Evolutionary conservation across 176 grass and related monocot species (phyloP).

Genomic region (Ensete ventricosum): DNA sequence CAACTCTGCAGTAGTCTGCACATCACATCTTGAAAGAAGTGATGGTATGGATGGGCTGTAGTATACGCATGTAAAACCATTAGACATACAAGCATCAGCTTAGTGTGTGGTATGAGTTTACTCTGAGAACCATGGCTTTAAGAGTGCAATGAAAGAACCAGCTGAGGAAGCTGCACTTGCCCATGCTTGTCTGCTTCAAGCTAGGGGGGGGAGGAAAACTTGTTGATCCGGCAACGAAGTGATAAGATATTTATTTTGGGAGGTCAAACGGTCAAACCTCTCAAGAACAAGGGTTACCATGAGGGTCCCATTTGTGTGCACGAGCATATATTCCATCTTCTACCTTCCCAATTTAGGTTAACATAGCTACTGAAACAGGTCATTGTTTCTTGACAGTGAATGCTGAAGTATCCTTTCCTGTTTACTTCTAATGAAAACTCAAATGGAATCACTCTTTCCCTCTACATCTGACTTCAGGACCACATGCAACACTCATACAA

Average conservation of each 20-base stretch:
- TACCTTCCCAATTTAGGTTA: neutral
- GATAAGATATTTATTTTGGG: neutral
- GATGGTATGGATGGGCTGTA: neutral
- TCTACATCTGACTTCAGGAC: neutral
- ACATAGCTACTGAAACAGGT: neutral
- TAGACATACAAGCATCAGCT: neutral
- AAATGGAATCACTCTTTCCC: neutral
- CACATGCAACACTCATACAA: neutral
- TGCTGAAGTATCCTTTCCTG: neutral
- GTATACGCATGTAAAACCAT: neutral
- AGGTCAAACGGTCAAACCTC: neutral
- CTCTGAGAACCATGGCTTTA: neutral
- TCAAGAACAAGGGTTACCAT: neutral
- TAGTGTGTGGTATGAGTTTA: neutral
- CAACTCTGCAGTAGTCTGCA: neutral
- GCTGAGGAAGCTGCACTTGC: neutral
- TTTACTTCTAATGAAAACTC: neutral
- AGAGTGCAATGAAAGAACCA: neutral
- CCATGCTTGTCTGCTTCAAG: neutral
- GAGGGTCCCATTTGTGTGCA: neutral
- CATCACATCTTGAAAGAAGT: neutral
- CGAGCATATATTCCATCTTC: neutral
- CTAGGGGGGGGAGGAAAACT: neutral
- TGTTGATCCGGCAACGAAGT: neutral
- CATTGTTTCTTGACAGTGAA: neutral